Conservation (phyloP, 495 filamentous ascomycete genomes). For the Aspergillus bertholletiae region DNA sequence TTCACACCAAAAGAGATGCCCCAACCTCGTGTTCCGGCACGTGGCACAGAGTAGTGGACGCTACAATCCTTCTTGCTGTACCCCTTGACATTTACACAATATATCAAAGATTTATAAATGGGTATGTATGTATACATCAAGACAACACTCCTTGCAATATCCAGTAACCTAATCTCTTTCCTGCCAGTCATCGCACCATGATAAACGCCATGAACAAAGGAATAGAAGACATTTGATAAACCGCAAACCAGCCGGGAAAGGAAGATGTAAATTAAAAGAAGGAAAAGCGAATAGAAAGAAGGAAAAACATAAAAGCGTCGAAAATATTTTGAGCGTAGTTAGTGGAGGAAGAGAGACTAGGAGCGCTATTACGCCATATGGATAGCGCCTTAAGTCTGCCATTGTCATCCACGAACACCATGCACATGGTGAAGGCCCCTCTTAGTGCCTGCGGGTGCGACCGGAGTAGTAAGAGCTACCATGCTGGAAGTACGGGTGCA, state of each 20-base stretch:
- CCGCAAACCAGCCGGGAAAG: neutral
- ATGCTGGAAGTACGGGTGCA: constrained; percentile 88
- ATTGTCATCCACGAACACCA: constrained; percentile 16
- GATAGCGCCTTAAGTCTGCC: neutral
- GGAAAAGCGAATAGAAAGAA: constrained; percentile 2
- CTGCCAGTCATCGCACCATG: constrained; percentile 32
- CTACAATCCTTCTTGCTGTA: neutral
- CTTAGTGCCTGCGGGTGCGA: constrained; percentile 36
- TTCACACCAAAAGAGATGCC: too few relatives aligned
- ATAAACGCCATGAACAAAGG: constrained; percentile 38
- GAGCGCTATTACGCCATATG: neutral
- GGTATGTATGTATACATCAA: constrained; percentile 34
- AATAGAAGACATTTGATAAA: constrained; percentile 9
- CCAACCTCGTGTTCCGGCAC: too few relatives aligned
- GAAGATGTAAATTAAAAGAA: too few relatives aligned
- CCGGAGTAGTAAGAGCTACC: constrained; percentile 53
- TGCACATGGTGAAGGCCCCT: constrained; percentile 9
- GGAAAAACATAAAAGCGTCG: constrained; percentile 5
- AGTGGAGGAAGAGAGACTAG: neutral
- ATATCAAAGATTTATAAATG: constrained; percentile 10
- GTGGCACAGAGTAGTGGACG: neutral
- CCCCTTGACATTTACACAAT: neutral
- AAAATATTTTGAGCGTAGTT: neutral
- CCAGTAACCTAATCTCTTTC: constrained; percentile 30
- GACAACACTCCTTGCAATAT: constrained; percentile 27